phyloP scores from a whole-genome alignment of 495 filamentous ascomycete genomes.

The Mytilinidion resinicola region DNA sequence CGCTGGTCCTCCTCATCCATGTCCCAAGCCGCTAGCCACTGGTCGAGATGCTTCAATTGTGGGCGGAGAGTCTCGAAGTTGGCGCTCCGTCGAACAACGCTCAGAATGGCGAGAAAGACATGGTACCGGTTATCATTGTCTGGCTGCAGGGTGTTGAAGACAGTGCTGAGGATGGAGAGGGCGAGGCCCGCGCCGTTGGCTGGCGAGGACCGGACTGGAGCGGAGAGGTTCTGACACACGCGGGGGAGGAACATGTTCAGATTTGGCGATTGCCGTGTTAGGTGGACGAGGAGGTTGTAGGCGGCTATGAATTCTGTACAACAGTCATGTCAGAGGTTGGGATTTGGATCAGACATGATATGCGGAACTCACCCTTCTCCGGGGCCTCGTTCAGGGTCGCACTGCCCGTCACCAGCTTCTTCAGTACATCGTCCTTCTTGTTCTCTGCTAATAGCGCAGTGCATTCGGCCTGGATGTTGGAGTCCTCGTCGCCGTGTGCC shows the following conservation, averaged over 20 bases:
- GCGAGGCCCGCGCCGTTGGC: slow-evolving; percentile 76
- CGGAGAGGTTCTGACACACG: slow-evolving; percentile 80
- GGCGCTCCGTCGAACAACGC: slow-evolving; percentile 60
- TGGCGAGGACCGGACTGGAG: slow-evolving; percentile 78
- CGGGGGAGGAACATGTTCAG: slow-evolving; percentile 75
- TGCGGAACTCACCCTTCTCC: slow-evolving; percentile 62
- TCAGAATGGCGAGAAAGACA: slow-evolving; percentile 76
- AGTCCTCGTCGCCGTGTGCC: slow-evolving; percentile 45
- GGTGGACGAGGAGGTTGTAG: slow-evolving; percentile 93
- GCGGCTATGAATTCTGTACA: slow-evolving; percentile 75
- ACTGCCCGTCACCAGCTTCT: slow-evolving; percentile 76
- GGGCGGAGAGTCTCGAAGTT: slow-evolving; percentile 72
- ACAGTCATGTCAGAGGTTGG: not conserved
- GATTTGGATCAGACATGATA: not conserved
- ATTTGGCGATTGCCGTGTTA: slow-evolving; percentile 76
- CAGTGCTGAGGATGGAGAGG: slow-evolving; percentile 79
- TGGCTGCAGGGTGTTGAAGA: slow-evolving; percentile 86
- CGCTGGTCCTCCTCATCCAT: slow-evolving; percentile 72
- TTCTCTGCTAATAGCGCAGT: slow-evolving; percentile 69
- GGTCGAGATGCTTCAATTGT: slow-evolving; percentile 69
- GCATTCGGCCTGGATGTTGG: slow-evolving; percentile 59
- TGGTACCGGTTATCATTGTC: slow-evolving; percentile 76
- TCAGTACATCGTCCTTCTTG: slow-evolving; percentile 61
- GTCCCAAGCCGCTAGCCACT: slow-evolving; percentile 80
- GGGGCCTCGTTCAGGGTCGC: slow-evolving; percentile 68